Evolutionary conservation across 441 rosid genomes (phyloP), one percentile per base, ranked within the genome.

Genomic region (Pelargonium australe): DNA sequence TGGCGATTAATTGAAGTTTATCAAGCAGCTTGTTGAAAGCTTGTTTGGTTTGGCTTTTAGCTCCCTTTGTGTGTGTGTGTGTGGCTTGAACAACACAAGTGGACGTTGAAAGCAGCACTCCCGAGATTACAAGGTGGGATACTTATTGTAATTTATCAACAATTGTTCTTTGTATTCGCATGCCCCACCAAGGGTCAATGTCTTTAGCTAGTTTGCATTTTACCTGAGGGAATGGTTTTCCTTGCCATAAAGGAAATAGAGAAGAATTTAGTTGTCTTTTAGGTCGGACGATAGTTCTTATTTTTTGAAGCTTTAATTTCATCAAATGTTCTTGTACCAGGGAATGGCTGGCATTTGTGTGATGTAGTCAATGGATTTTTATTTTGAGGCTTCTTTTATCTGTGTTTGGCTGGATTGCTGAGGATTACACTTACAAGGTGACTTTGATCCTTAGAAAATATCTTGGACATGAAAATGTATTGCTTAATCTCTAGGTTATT

Each of bases 1-100:
- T 79, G 98, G 98, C 62, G 92, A 87, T 78, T 85, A 71, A 70
- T 69, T 23, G 63, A 70, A 65, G 16, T 43, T 7, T 17, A 70
- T 16, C 7, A 61, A 60, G 37, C 7, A 23, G 67, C 6, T 67
- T 20, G 3, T 31, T 20, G 40, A 44, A 64, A 66, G 68, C 65
- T 67, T 62, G 69, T 51, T 53, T 60, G 40, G 31, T 47, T 63
- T 60, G 8, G 58, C 16, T 57, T 16, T 5, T 14, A 13, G 19
- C 61, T 14, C 61, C 7, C 9, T 16, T n/a, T 20, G 23, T 20
- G 23, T 37, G 7, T 43, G 23, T 9, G 16, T 34, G 63, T 68
- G 28, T 61, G 57, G 63, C 55, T 41, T 68, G 23, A 60, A 45
- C n/a, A 34, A 11, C 49, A 51, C 61, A 49, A 63, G 45, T 31